phyloP scores from a whole-genome alignment of 768 basidiomycete species.

The Boletus fagicola region DNA sequence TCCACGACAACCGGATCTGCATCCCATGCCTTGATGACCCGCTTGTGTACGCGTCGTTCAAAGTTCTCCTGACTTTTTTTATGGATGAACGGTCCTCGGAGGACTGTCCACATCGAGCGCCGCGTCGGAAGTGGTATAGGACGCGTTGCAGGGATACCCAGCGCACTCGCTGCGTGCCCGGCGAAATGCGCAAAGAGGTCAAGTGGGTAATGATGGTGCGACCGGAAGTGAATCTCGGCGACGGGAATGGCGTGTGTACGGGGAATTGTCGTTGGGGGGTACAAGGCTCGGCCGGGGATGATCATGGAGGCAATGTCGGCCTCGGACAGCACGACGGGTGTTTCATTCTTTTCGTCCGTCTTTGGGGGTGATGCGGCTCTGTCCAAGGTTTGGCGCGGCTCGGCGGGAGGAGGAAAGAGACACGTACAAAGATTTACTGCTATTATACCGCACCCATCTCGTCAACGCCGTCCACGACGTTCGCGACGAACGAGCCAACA shows the following conservation, averaged over 20 bases:
- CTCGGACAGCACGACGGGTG: conserved; percentile 33
- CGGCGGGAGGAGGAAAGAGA: neutral
- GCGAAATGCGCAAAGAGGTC: conserved; percentile 84
- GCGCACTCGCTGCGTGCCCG: conserved; percentile 76
- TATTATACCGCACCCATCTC: conserved; percentile 24
- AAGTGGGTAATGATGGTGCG: conserved; percentile 65
- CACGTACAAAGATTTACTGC: conserved; percentile 15
- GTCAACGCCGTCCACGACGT: conserved; percentile 17
- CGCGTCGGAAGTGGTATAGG: conserved; percentile 67
- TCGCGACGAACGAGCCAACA: conserved; percentile 32
- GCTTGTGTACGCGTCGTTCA: conserved; percentile 77
- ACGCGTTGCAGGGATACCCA: conserved; percentile 75
- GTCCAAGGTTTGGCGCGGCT: neutral
- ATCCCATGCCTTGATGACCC: conserved; percentile 90
- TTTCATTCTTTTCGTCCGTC: conserved; percentile 1
- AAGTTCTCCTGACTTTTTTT: conserved; percentile 98
- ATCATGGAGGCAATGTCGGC: conserved; percentile 49
- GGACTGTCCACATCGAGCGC: conserved; percentile 82
- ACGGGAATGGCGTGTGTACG: conserved; percentile 70
- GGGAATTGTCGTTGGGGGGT: conserved; percentile 54
- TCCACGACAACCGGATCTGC: conserved; percentile 75
- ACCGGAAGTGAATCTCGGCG: conserved; percentile 80
- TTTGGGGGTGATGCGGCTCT: conserved; percentile 8
- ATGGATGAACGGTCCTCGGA: conserved; percentile 81
- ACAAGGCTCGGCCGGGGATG: conserved; percentile 59